Conservation (phyloP, 164 flowering plant species). For the Macadamia integrifolia region DNA sequence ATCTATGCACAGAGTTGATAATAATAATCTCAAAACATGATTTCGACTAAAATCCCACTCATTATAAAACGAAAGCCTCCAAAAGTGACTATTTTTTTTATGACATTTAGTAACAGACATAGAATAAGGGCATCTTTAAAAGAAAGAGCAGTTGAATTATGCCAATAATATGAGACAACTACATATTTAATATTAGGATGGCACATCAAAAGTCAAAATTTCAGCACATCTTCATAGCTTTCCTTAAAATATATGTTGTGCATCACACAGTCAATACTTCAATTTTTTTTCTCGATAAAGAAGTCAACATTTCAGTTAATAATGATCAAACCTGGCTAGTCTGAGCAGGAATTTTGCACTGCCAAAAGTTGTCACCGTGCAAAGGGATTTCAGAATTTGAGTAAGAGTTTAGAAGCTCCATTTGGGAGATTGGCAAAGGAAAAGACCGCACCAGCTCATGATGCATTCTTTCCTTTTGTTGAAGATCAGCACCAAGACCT, state of each 20-base stretch:
- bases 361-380: slow-evolving; percentile 56
- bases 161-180: background rate
- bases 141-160: background rate
- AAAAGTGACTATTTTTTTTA: background rate
- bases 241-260: no score
- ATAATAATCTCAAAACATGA: background rate
- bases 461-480: slow-evolving; percentile 19
- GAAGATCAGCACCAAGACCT: slow-evolving; percentile 19
- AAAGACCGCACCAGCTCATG: slow-evolving; percentile 28
- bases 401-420: slow-evolving; percentile 30
- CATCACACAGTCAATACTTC: background rate
- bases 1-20: background rate
- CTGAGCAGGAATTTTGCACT: slow-evolving; percentile 40
- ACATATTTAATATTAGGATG: background rate
- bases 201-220: background rate
- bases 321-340: slow-evolving; percentile 46
- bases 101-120: background rate
- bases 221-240: background rate
- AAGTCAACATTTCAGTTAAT: background rate
- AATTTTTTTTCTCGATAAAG: no score
- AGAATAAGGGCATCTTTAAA: background rate
- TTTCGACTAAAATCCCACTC: background rate
- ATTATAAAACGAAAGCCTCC: background rate
- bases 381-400: slow-evolving; percentile 27
- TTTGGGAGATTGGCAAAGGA: slow-evolving; percentile 36